These are phyloP conservation scores for Pleurotus pulmonarius DNA, from an alignment of 768 basidiomycete species.

Conservation along the genomic window DNA sequence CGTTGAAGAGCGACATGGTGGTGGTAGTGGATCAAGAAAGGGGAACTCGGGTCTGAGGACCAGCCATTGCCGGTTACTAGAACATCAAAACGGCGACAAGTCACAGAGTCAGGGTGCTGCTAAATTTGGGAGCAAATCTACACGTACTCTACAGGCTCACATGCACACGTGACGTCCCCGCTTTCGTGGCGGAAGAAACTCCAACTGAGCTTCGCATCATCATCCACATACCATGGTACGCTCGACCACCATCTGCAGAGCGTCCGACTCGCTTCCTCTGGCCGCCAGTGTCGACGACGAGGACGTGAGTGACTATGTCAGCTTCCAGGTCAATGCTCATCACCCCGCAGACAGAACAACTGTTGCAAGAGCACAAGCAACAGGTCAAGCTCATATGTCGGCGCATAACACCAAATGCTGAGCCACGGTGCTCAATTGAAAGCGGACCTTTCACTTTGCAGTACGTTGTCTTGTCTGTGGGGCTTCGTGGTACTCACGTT, in stretches of 20 bases:
- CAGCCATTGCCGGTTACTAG: conserved; percentile 2
- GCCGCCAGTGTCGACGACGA: conserved; percentile 98
- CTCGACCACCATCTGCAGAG: conserved; percentile 83
- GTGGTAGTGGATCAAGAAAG: conserved; percentile 14
- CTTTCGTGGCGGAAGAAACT: conserved; percentile 9
- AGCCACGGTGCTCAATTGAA: conserved; percentile 96
- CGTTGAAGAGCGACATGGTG: conserved; percentile 53
- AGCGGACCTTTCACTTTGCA: conserved; percentile 94
- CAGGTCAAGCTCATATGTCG: conserved; percentile 97
- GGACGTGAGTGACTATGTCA: conserved; percentile 50
- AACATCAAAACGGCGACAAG: neutral
- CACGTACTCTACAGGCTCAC: neutral
- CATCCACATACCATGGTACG: conserved; percentile 60
- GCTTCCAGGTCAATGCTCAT: conserved; percentile 3
- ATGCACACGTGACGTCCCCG: conserved; percentile 5
- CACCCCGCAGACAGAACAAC: conserved; percentile 76
- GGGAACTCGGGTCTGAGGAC: neutral
- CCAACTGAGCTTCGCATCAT: conserved; percentile 5
- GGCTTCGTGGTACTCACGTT: conserved; percentile 4
- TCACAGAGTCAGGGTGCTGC: neutral
- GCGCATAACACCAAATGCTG: conserved; percentile 89
- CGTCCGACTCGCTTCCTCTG: conserved; percentile 83
- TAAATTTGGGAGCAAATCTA: neutral
- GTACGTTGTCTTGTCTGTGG: conserved; percentile 45
- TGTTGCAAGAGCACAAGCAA: conserved; percentile 96